Conservation (phyloP, 331 rosid genomes). For the Rhamnella rubrinervis region DNA sequence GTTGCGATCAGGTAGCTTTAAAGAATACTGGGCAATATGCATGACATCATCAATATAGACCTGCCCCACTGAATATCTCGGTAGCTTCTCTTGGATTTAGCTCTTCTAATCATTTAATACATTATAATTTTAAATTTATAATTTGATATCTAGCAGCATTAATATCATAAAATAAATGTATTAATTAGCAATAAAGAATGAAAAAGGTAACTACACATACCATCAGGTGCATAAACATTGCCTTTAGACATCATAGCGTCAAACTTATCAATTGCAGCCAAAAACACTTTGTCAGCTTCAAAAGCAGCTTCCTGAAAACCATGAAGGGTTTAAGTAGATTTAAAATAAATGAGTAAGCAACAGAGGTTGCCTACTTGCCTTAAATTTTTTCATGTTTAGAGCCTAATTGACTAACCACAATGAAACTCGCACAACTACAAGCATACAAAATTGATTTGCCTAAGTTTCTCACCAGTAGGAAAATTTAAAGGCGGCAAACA, state of each 20-base stretch:
- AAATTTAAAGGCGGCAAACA: too few relatives aligned
- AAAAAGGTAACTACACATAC: constrained; percentile 37
- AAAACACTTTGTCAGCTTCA: constrained; percentile 90
- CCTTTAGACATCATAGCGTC: constrained; percentile 89
- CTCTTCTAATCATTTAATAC: background rate
- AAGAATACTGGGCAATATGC: background rate
- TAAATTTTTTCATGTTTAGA: background rate
- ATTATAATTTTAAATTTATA: background rate
- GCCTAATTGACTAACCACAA: constrained; percentile 2
- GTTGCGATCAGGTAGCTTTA: background rate
- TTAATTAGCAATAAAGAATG: background rate
- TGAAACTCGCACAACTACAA: constrained; percentile 9
- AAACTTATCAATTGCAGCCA: constrained; percentile 96
- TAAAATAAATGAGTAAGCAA: constrained; percentile 2
- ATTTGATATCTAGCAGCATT: background rate
- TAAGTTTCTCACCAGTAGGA: background rate
- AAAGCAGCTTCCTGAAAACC: constrained; percentile 72
- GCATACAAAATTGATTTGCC: background rate
- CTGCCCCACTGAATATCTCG: background rate
- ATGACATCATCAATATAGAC: background rate
- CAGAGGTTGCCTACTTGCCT: background rate
- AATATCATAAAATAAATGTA: background rate
- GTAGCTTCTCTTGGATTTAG: background rate
- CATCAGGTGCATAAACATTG: constrained; percentile 82
- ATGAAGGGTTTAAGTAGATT: constrained; percentile 16